Base-by-base conservation (phyloP, 345 rosid genomes). In the Hevea brasiliensis region DNA sequence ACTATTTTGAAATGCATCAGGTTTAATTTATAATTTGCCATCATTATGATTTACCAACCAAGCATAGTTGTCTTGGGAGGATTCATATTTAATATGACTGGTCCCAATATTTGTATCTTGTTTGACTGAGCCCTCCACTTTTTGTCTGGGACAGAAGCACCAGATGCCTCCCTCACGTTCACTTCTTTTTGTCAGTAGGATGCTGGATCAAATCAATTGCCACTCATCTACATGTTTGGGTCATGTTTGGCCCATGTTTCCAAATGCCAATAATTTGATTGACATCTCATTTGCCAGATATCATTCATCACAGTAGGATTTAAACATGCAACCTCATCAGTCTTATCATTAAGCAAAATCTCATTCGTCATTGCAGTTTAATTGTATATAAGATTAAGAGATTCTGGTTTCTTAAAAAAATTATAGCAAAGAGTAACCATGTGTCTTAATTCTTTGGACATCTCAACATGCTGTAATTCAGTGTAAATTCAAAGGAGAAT, bases 41-140 rank as follows among this genome's bases (percentile, higher is more conserved):
- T n/a, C n/a, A n/a, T 64, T 51, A 55, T 61, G 50, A 23, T 73
- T 73, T 11, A 29, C 23, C 13, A 58, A 32, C 20, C 20, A 48
- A 42, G 40, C 37, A 67, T 68, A 20, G 51, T 65, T 67, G 23
- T 41, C 47, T 45, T 10, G 0, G 3, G 18, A 23, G 35, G 47
- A 65, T n/a, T 11, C 20, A 21, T 26, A 1, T 59, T 0, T 50
- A 41, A 56, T 26, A 20, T 48, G 37, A 6, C 10, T 20, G 59
- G 62, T 40, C 67, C 67, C 56, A 56, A 2, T 44, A 44, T n/a
- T 47, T 65, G 4, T 51, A 35, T 41, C 35, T 55, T 67, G 9
- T 71, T 64, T 53, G 13, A 60, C 62, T 20, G 57, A 35, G 41
- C 0, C 21, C 0, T 59, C 54, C 56, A 44, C 24, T 21, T 29